phyloP scores from a whole-genome alignment of 139 green algal genomes.

The Desmodesmus armatus region DNA sequence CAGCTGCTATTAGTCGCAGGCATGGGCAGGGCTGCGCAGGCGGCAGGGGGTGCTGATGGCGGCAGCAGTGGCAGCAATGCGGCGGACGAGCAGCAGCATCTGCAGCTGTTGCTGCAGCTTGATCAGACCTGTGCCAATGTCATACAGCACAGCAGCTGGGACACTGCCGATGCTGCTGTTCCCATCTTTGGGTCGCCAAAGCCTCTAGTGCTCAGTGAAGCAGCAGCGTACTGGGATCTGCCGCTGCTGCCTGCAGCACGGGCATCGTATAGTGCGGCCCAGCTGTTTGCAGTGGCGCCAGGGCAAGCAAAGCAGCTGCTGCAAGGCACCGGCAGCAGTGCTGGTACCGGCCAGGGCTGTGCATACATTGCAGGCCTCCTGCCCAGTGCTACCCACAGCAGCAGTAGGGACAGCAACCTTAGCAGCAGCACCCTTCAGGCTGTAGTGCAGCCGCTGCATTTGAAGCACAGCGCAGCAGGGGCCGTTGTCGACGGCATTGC shows the following conservation, averaged over 20 bases:
- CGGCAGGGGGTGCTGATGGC: background rate
- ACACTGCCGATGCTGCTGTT: background rate
- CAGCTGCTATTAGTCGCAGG: slow-evolving; percentile 22
- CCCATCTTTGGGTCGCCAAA: slow-evolving; percentile 31
- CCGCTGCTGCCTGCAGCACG: slow-evolving; percentile 40
- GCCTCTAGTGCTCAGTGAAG: slow-evolving; percentile 8
- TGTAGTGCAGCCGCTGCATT: slow-evolving; percentile 12
- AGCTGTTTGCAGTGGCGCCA: slow-evolving; percentile 17
- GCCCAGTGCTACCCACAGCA: background rate
- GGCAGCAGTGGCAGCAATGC: slow-evolving; percentile 1
- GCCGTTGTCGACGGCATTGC: slow-evolving; percentile 20
- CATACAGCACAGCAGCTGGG: background rate
- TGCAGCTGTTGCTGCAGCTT: slow-evolving; percentile 43
- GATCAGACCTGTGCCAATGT: background rate
- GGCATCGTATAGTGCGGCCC: background rate
- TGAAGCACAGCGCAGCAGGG: slow-evolving; percentile 15
- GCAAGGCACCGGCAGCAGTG: background rate
- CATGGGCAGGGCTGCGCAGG: no score
- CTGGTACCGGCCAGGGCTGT: background rate
- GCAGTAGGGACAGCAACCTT: slow-evolving; percentile 23
- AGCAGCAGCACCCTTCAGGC: background rate
- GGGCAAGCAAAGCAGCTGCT: background rate
- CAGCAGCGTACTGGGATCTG: slow-evolving; percentile 28
- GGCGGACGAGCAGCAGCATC: background rate
- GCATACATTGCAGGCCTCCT: slow-evolving; percentile 7